Evolutionary conservation across 2,329 filamentous ascomycete species (phyloP).

Genomic region (Trichoderma sp.): DNA sequence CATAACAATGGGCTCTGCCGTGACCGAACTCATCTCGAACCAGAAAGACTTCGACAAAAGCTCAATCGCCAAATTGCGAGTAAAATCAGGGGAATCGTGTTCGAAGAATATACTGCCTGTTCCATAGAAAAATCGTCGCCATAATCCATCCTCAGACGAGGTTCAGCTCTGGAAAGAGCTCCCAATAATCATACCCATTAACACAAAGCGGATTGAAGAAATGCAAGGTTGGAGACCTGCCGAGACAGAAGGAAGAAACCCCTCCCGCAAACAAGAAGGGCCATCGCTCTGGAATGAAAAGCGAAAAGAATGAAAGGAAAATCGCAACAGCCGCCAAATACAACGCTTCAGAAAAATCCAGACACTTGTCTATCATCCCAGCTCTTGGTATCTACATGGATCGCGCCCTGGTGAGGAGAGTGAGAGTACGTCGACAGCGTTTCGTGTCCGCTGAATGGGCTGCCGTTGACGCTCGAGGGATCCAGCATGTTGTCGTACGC

Average conservation of each 20-base stretch:
- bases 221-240: not conserved
- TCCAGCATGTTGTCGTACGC: slow-evolving; percentile 40
- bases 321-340: not conserved
- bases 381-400: slow-evolving; percentile 29
- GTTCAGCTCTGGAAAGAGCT: slow-evolving; percentile 7
- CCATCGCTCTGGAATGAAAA: not conserved
- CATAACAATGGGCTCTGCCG: slow-evolving; percentile 2
- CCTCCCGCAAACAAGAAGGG: not conserved
- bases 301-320: not conserved
- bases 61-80: not conserved
- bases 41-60: not conserved
- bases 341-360: slow-evolving; percentile 29
- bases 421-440: slow-evolving; percentile 42
- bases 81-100: slow-evolving; percentile 15
- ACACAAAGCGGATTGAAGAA: not conserved
- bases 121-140: not conserved
- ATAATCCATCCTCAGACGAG: slow-evolving; percentile 1
- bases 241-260: not conserved
- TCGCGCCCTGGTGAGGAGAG: slow-evolving; percentile 40
- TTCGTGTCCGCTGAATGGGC: slow-evolving; percentile 44
- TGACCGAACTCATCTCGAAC: not conserved
- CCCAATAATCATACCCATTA: not conserved
- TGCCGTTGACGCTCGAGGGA: slow-evolving; percentile 40
- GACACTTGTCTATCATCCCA: slow-evolving; percentile 36
- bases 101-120: slow-evolving; percentile 9